phyloP scores from a whole-genome alignment of 2,329 filamentous ascomycete genomes.

The Neoascochyta sp. region DNA sequence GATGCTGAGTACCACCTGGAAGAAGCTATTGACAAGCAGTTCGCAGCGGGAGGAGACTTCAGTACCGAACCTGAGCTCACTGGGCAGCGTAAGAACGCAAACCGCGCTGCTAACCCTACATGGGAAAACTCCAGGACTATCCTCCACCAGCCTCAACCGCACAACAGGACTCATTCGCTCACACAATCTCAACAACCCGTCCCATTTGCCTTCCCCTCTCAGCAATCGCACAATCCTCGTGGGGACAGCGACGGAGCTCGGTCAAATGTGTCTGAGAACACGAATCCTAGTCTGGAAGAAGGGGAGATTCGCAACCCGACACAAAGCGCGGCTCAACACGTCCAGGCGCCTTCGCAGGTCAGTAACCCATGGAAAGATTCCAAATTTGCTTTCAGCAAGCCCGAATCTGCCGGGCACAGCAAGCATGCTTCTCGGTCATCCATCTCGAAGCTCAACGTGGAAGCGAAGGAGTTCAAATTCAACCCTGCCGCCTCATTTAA shows the following conservation, averaged over 20 bases:
- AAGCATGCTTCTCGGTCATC: constrained; percentile 67
- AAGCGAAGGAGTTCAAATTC: constrained; percentile 83
- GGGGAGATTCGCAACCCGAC: constrained; percentile 21
- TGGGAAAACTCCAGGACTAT: constrained; percentile 42
- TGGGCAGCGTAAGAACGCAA: constrained; percentile 24
- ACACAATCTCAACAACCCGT: constrained; percentile 56
- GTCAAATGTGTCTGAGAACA: constrained; percentile 40
- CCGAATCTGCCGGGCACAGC: constrained; percentile 34
- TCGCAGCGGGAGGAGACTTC: constrained; percentile 69
- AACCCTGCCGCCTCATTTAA: constrained; percentile 54
- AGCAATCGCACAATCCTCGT: constrained; percentile 26
- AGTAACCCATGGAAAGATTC: constrained; percentile 38
- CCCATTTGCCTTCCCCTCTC: constrained; percentile 29
- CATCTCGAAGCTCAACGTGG: constrained; percentile 78
- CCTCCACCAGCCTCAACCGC: constrained; percentile 69
- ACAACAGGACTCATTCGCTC: constrained; percentile 68
- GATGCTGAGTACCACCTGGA: constrained; percentile 83
- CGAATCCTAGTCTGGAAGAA: constrained; percentile 39
- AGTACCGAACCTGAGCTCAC: constrained; percentile 52
- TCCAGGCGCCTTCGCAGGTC: constrained; percentile 35
- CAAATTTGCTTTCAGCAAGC: constrained; percentile 33
- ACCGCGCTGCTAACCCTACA: constrained; percentile 22
- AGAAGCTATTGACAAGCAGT: constrained; percentile 71
- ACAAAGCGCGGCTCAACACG: constrained; percentile 30
- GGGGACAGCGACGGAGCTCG: constrained; percentile 41